These are phyloP conservation scores for Colletotrichum sp. DNA, from an alignment of 2,329 filamentous ascomycete species.

Conservation along the genomic window DNA sequence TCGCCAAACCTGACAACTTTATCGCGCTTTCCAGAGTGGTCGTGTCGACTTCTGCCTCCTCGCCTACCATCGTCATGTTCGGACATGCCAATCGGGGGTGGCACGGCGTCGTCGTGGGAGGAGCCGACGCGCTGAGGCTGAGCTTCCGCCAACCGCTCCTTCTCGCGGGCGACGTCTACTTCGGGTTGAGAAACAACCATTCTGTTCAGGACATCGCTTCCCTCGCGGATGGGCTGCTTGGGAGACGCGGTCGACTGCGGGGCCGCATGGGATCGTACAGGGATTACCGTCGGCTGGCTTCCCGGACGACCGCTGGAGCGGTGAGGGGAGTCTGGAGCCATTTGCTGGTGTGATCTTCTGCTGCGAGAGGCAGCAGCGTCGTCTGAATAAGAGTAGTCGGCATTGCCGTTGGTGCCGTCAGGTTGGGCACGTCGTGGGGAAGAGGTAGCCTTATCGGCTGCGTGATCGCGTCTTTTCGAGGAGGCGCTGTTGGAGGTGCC, in stretches of 20 bases:
- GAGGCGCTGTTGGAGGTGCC: slow-evolving; percentile 44
- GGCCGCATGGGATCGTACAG: slow-evolving; percentile 47
- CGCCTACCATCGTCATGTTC: slow-evolving; percentile 52
- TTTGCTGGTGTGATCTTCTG: slow-evolving; percentile 41
- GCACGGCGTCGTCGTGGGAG: slow-evolving; percentile 48
- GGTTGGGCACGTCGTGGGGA: slow-evolving; percentile 45
- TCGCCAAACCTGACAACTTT: slow-evolving; percentile 89
- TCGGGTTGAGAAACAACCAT: slow-evolving; percentile 78
- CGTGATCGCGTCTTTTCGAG: slow-evolving; percentile 49
- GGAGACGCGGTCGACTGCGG: slow-evolving; percentile 53
- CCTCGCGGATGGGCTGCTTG: slow-evolving; percentile 71
- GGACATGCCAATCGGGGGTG: slow-evolving; percentile 48
- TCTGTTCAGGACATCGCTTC: slow-evolving; percentile 79
- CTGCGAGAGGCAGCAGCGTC: slow-evolving; percentile 43
- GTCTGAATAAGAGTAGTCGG: slow-evolving; percentile 30
- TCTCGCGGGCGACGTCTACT: slow-evolving; percentile 74
- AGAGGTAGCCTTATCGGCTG: slow-evolving; percentile 48
- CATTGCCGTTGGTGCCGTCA: slow-evolving; percentile 40
- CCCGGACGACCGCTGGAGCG: slow-evolving; percentile 39
- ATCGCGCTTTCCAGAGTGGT: slow-evolving; percentile 58
- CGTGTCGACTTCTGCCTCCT: slow-evolving; percentile 61
- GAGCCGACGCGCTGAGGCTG: slow-evolving; percentile 42
- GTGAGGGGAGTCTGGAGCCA: slow-evolving; percentile 43
- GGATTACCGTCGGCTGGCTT: slow-evolving; percentile 39
- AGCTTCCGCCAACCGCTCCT: slow-evolving; percentile 70